Evolutionary conservation across 2,329 filamentous ascomycete species (phyloP), one percentile per base, ranked within the genome.

Genomic region (Geoglossum cookeanum): DNA sequence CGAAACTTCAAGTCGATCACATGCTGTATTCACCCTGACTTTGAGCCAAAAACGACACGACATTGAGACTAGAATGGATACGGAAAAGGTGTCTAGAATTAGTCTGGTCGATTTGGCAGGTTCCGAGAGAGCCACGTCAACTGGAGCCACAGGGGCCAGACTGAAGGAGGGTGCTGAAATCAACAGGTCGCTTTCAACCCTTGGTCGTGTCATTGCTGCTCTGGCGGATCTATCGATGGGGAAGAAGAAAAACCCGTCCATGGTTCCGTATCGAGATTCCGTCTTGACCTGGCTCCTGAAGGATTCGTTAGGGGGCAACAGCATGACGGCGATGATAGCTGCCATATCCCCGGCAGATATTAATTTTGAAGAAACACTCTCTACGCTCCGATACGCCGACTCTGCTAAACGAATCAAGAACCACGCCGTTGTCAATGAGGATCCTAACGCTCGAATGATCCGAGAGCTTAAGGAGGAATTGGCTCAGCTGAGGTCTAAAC

Each of bases 371-470:
- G 92, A 98, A 71, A 98, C 94, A 0, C 76, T 98, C 17, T 92
- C 90, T 68, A 98, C 92, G 0, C 76, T 98, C 32, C 82, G 94
- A 65, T 98, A 98, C 70, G 92, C 94, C 58, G 91, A 98, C 68
- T 96, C 89, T 6, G 92, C 92, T 30, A 98, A 98, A 74, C 83
- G 92, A 64, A 98, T 98, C 78, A 97, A 97, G 87, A 98, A 98
- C 73, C 92, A 98, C 69, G 92, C 92, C 58, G 92, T 98, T 55
- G 86, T 98, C 69, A 98, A 98, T 74, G 92, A 98, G 69, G 92
- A 98, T 71, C 91, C 92, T 52, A 98, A 98, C 67, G 92, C 92
- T 59, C 85, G 92, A 64, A 98, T 98, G 92, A 97, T 98, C 62
- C 80, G 92, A 69, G 92, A 98, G 68, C 75, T 98, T 61, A 98